Evolutionary conservation across 192 early-diverging fungal genomes (phyloP).

Genomic region (Borealophlyctis nickersoniae): DNA sequence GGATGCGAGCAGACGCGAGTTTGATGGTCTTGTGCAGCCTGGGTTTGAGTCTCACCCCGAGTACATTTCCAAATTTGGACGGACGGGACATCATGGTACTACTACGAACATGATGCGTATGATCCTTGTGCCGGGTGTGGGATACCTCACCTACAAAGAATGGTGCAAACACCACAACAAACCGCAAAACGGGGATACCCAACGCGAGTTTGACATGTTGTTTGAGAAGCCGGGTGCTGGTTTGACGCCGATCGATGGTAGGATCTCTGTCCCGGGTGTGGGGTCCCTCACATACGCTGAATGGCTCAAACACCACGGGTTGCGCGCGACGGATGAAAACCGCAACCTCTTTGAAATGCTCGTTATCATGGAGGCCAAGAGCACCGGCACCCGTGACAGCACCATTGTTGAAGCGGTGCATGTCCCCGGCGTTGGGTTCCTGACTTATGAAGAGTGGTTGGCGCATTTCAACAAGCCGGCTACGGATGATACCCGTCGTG

Average conservation of each 20-base stretch:
- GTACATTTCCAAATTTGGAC: neutral
- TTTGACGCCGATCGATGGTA: too few species aligned
- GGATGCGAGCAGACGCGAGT: neutral
- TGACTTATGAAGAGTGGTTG: neutral
- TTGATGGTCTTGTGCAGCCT: neutral
- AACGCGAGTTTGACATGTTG: neutral
- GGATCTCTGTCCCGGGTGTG: neutral
- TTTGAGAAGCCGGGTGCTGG: slow-evolving; percentile 3
- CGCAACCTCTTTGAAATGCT: neutral
- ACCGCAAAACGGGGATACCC: neutral
- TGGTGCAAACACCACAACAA: neutral
- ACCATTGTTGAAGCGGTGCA: too few species aligned
- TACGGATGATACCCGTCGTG: neutral
- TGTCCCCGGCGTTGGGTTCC: neutral
- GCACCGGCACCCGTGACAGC: too few species aligned
- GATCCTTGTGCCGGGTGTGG: neutral
- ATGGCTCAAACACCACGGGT: neutral
- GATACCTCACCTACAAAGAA: slow-evolving; percentile 1
- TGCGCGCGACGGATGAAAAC: neutral
- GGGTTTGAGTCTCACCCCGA: neutral
- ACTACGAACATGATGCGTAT: neutral
- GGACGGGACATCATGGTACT: neutral
- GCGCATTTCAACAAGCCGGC: neutral
- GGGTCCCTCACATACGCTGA: neutral
- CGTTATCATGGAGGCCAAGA: too few species aligned